Base-by-base conservation (phyloP, 192 early-diverging fungal species). In the Umbelopsis isabellina region DNA sequence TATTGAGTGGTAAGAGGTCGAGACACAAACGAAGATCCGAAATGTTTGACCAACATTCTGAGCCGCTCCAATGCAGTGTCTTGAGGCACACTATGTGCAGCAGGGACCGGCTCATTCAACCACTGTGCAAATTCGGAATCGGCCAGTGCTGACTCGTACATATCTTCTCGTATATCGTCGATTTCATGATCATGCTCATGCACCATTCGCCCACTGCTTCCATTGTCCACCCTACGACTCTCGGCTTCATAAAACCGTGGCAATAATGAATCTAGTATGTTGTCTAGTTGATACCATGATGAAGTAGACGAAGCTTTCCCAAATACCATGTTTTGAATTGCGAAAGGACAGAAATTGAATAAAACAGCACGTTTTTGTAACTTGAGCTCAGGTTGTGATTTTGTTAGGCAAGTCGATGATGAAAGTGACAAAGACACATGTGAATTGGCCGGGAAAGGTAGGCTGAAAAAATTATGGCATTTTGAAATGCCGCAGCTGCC, bases 101-200 rank as follows among this genome's bases (percentile, higher is more conserved):
- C 27, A 10, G 55, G 33, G 2, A 16, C 13, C 2, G 55, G 30
- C 2, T 18, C 27, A 61, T 61, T 61, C 55, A 61, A n/a, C 55
- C 55, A 61, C 16, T 61, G 55, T 6, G 55, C 55, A 61, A 61
- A 61, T n/a, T 61, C 55, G 27, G 55, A 61, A 61, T 61, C 30
- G 27, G 55, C 55, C 30, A 61, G 33, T 33, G 55, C 55, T 18
- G 15, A 35, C 18, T 61, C 55, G 33, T 61, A 61, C 55, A 61
- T 61, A 18, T 61, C 55, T 25, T 61, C 55, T 12, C 55, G 9
- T 1, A 35, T 35, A 11, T 61, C 55, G 3, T 61, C 55, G 7
- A 61, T 27, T 18, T 61, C 55, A 18, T 61, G 55, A 11, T 61
- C 27, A 2, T 61, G 55, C 13, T 22, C 27, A 41, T 41, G 37